A percentile compares a stretch with the other conserved stretches of the same genome.
phyloP scores from a whole-genome alignment of 257 asterid genomes.

The Verbena officinalis region DNA sequence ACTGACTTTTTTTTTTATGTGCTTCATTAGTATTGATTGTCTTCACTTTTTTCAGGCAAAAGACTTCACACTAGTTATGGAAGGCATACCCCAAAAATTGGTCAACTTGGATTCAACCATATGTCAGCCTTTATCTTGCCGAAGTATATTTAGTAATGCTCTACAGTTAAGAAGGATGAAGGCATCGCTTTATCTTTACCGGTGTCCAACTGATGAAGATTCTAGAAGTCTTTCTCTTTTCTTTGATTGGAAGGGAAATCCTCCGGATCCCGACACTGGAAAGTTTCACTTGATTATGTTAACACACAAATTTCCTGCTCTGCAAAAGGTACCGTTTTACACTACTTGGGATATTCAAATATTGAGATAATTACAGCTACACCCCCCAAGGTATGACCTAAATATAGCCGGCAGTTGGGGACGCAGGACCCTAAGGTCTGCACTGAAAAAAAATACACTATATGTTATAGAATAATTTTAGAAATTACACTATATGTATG shows the following conservation, averaged over 20 bases:
- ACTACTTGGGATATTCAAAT: too few relatives aligned
- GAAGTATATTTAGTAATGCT: slow-evolving; percentile 56
- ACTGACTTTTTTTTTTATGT: slow-evolving; percentile 24
- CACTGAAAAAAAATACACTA: too few relatives aligned
- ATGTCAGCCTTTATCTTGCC: slow-evolving; percentile 63
- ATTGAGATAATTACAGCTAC: too few relatives aligned
- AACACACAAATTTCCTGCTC: slow-evolving; percentile 80
- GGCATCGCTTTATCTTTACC: slow-evolving; percentile 50
- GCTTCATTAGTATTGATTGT: slow-evolving; percentile 6
- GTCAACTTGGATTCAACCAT: slow-evolving; percentile 39
- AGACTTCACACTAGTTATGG: slow-evolving; percentile 56
- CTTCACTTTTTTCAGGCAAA: slow-evolving; percentile 50
- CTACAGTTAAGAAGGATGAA: slow-evolving; percentile 39
- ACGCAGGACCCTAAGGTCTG: too few relatives aligned
- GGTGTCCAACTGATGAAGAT: slow-evolving; percentile 39
- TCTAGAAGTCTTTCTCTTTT: slow-evolving; percentile 41
- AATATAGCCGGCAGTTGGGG: too few relatives aligned
- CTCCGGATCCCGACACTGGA: slow-evolving; percentile 57
- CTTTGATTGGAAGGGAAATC: slow-evolving; percentile 37
- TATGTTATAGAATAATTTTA: too few relatives aligned
- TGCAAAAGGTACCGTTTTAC: slow-evolving; percentile 50
- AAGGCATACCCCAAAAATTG: slow-evolving; percentile 54
- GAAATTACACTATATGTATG: too few relatives aligned
- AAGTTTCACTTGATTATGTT: slow-evolving; percentile 68
- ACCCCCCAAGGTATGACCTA: too few relatives aligned